These are phyloP conservation scores for Leishmania arabica DNA, from an alignment of 208 protist species.

Conservation along the genomic window DNA sequence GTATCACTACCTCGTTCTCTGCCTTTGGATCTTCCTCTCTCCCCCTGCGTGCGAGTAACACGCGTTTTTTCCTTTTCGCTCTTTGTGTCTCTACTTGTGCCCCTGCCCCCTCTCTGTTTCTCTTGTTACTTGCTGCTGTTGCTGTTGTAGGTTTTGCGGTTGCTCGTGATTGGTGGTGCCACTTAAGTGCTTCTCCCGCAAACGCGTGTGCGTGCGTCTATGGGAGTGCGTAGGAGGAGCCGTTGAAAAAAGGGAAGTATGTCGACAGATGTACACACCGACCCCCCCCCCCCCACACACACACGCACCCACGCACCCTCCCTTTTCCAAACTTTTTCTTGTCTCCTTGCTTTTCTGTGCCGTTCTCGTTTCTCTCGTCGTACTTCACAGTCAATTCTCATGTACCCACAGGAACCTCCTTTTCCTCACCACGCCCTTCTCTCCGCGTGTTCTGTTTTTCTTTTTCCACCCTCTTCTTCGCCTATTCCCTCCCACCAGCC, in stretches of 20 bases:
- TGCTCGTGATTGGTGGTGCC: not conserved
- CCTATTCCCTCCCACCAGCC: not conserved
- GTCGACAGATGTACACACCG: not conserved
- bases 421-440: not conserved
- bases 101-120: not conserved
- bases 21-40: not conserved
- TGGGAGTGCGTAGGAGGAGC: not conserved
- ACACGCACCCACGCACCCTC: too few species aligned
- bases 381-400: not conserved
- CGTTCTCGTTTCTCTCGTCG: not conserved
- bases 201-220: not conserved
- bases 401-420: not conserved
- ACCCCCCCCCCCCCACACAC: not conserved
- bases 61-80: not conserved
- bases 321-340: not conserved
- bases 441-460: too few species aligned
- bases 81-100: not conserved
- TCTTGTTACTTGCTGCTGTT: not conserved
- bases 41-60: not conserved
- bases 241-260: not conserved
- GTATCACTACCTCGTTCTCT: not conserved
- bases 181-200: not conserved
- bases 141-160: not conserved
- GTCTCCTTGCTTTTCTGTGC: not conserved
- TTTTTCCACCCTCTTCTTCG: not conserved